phyloP scores from a whole-genome alignment of 1,139 yeast genomes.

The Debaryomyces coudertii region DNA sequence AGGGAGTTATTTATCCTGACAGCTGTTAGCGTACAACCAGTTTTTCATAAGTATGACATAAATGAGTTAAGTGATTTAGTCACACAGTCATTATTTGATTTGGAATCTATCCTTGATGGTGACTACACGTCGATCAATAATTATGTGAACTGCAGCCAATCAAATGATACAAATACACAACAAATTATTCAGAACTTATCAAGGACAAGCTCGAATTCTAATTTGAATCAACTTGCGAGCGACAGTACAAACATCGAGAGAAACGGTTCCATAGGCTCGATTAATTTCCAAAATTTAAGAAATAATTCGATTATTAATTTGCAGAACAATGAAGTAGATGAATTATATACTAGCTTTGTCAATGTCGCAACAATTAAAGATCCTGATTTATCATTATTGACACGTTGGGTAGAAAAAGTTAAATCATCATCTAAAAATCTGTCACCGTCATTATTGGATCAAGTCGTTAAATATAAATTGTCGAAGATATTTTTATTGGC shows the following conservation, averaged over 20 bases:
- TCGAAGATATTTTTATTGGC: slow-evolving; percentile 69
- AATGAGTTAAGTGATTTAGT: slow-evolving; percentile 84
- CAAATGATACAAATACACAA: slow-evolving; percentile 1
- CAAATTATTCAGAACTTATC: slow-evolving; percentile 8
- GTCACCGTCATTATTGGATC: slow-evolving; percentile 14
- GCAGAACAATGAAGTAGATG: slow-evolving; percentile 55
- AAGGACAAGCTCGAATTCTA: slow-evolving; percentile 8
- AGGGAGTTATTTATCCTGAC: slow-evolving; percentile 88
- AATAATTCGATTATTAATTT: slow-evolving; percentile 10
- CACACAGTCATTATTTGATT: slow-evolving; percentile 73
- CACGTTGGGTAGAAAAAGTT: slow-evolving; percentile 54
- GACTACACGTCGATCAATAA: slow-evolving; percentile 40
- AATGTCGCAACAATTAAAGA: slow-evolving; percentile 56
- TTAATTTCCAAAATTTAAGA: slow-evolving; percentile 9
- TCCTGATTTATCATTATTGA: slow-evolving; percentile 46
- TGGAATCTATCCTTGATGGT: slow-evolving; percentile 86
- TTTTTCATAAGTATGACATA: slow-evolving; percentile 87
- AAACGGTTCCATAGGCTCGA: not conserved
- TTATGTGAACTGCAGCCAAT: not conserved
- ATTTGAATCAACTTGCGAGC: not conserved
- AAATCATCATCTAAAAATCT: slow-evolving; percentile 31
- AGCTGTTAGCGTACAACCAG: slow-evolving; percentile 96
- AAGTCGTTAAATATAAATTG: slow-evolving; percentile 39
- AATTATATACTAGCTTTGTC: slow-evolving; percentile 66
- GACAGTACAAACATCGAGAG: slow-evolving; percentile 1